Conservation (phyloP, 805 yeast species). For the Starmerella geochares region DNA sequence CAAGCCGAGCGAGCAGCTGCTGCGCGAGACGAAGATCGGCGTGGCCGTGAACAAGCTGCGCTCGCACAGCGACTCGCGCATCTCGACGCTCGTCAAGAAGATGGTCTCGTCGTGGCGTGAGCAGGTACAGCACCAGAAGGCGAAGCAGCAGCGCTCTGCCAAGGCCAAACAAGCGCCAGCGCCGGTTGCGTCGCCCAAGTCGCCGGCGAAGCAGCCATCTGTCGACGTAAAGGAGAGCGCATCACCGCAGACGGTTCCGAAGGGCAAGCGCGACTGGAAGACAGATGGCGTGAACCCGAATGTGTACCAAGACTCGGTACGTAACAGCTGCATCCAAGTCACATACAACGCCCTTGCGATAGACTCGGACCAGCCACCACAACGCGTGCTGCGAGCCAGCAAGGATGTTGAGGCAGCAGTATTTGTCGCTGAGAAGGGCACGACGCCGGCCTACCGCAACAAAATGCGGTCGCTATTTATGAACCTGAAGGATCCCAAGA, state of each 20-base stretch:
- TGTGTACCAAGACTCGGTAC: slow-evolving; percentile 61
- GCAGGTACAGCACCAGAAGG: slow-evolving; percentile 45
- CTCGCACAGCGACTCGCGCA: slow-evolving; percentile 49
- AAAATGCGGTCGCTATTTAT: slow-evolving; percentile 78
- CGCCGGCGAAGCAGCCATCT: background rate
- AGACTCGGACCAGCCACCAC: slow-evolving; percentile 55
- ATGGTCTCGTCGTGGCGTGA: slow-evolving; percentile 88
- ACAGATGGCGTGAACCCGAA: slow-evolving; percentile 69
- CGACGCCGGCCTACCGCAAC: slow-evolving; percentile 54
- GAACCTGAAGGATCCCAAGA: slow-evolving; percentile 79
- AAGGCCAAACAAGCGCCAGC: slow-evolving; percentile 7
- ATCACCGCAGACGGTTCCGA: slow-evolving; percentile 14
- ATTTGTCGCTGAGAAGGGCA: slow-evolving; percentile 47
- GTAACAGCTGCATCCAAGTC: slow-evolving; percentile 77
- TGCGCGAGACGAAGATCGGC: slow-evolving; percentile 94
- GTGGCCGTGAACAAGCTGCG: slow-evolving; percentile 87
- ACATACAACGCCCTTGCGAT: slow-evolving; percentile 81
- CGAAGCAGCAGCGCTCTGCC: slow-evolving; percentile 11
- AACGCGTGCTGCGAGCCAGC: slow-evolving; percentile 51
- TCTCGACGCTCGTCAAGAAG: slow-evolving; percentile 61
- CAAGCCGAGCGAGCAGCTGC: slow-evolving; percentile 70
- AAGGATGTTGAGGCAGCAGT: slow-evolving; percentile 66
- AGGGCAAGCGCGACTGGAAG: slow-evolving; percentile 41
- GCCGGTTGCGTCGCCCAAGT: background rate
- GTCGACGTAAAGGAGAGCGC: background rate